A percentile compares a stretch with the other conserved stretches of the same genome.
Evolutionary conservation across 257 asterid species (phyloP).

Genomic region (Solanum dulcamara): DNA sequence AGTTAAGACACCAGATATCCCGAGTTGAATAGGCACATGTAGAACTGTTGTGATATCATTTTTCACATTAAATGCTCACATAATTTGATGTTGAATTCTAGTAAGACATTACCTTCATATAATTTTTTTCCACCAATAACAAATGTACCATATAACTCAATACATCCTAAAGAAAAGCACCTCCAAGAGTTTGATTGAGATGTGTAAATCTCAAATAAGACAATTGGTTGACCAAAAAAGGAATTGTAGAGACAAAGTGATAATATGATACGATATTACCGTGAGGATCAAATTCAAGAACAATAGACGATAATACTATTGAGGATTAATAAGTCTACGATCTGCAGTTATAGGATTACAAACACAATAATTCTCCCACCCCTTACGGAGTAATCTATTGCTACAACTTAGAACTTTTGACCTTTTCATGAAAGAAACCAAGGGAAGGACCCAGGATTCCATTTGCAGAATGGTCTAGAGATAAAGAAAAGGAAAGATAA

Average conservation of each 20-base stretch:
- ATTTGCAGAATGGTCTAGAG: slow-evolving; percentile 6
- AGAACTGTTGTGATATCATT: no score
- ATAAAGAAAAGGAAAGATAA: background rate
- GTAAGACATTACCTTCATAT: slow-evolving; percentile 27
- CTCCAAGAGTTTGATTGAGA: slow-evolving; percentile 15
- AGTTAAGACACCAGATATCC: no score
- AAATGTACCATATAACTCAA: background rate
- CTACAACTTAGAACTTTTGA: slow-evolving; percentile 15
- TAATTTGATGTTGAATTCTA: slow-evolving; percentile 7
- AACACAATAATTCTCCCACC: slow-evolving; percentile 12
- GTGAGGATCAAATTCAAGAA: no score
- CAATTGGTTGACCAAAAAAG: background rate
- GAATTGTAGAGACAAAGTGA: slow-evolving; percentile 16
- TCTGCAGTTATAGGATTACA: slow-evolving; percentile 30
- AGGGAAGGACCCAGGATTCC: slow-evolving; percentile 20
- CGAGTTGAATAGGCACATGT: no score
- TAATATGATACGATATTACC: slow-evolving; percentile 15
- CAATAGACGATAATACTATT: slow-evolving; percentile 8
- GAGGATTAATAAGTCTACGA: slow-evolving; percentile 13
- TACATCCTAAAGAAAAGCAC: background rate
- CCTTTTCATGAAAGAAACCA: slow-evolving; percentile 6
- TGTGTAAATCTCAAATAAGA: slow-evolving; percentile 29
- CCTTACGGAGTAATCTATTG: slow-evolving; percentile 19
- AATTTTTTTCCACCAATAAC: slow-evolving; percentile 5
- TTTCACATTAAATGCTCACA: no score